Percentiles rank a stretch among this genome's conserved stretches.
These are phyloP conservation scores for Saitozyma podzolica DNA, from an alignment of 768 basidiomycete species.

Conservation along the genomic window DNA sequence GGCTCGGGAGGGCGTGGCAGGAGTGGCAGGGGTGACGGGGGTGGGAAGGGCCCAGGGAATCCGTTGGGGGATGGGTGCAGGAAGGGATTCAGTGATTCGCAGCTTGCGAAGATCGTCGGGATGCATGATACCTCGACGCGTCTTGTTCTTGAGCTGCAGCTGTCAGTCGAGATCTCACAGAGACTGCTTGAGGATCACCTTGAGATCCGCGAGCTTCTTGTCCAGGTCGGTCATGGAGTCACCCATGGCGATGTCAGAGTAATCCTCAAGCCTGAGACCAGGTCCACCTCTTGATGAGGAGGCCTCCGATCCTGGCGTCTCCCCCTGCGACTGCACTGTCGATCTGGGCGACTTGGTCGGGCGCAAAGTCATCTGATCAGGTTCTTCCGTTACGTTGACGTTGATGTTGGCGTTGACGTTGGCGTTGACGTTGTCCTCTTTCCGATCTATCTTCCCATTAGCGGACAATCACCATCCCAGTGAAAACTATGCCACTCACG, in stretches of 20 bases:
- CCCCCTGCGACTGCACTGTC: background rate
- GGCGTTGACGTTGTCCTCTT: too few relatives aligned
- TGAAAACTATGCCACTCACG: conserved; percentile 54
- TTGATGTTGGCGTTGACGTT: conserved; percentile 50
- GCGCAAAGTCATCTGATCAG: conserved; percentile 48
- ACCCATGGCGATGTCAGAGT: conserved; percentile 79
- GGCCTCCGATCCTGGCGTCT: background rate
- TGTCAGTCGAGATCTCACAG: background rate
- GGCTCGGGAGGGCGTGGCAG: conserved; percentile 2
- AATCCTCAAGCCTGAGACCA: conserved; percentile 68
- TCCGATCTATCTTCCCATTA: conserved; percentile 55
- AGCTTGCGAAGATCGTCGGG: conserved; percentile 41
- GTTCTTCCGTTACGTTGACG: conserved; percentile 50
- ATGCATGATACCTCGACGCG: conserved; percentile 37
- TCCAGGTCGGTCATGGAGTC: conserved; percentile 71
- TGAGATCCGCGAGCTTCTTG: conserved; percentile 81
- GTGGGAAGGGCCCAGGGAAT: conserved; percentile 12
- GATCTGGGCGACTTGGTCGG: conserved; percentile 29
- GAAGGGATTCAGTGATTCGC: background rate
- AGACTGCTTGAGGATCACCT: conserved; percentile 56
- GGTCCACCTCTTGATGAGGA: conserved; percentile 9
- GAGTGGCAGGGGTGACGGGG: conserved; percentile 7
- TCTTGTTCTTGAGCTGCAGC: conserved; percentile 26
- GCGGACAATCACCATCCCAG: too few relatives aligned
- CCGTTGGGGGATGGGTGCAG: conserved; percentile 6